Evolutionary conservation across 148 eudicot genomes (phyloP).

Genomic region (Salicornia ramosissima): DNA sequence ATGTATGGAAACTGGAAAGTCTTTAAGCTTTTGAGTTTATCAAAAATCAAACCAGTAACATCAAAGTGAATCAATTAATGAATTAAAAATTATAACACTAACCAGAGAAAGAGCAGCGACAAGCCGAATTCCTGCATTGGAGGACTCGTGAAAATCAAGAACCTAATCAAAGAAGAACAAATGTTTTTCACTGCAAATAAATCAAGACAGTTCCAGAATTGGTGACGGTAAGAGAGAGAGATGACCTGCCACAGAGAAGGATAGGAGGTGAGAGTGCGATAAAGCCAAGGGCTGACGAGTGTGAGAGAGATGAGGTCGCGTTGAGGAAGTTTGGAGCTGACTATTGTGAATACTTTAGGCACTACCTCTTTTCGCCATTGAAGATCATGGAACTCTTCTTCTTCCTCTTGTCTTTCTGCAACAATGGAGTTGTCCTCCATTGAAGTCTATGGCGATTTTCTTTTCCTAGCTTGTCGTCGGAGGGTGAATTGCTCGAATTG

Average conservation of each 20-base stretch:
- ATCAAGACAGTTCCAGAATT: not conserved
- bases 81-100: slow-evolving; percentile 6
- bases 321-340: slow-evolving; percentile 60
- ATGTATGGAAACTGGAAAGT: no score
- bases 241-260: slow-evolving; percentile 77
- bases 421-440: not conserved
- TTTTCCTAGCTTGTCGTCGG: not conserved
- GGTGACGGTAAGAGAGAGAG: not conserved
- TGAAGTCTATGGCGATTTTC: not conserved
- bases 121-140: slow-evolving; percentile 70
- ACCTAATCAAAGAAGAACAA: slow-evolving; percentile 31
- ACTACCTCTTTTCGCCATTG: slow-evolving; percentile 64
- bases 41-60: no score
- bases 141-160: slow-evolving; percentile 80
- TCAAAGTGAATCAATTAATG: no score
- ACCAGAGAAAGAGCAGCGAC: slow-evolving; percentile 84
- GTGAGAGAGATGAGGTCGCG: slow-evolving; percentile 65
- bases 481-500: not conserved
- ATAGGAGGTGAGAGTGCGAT: slow-evolving; percentile 60
- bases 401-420: not conserved
- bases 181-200: not conserved
- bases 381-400: slow-evolving; percentile 9
- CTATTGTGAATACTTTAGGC: slow-evolving; percentile 64
- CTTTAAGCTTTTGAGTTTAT: no score
- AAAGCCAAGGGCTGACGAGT: slow-evolving; percentile 54